A percentile compares a stretch with the other conserved stretches of the same genome.
phyloP scores from a whole-genome alignment of 2,329 filamentous ascomycete genomes.

The Tolypocladium pustulatum region DNA sequence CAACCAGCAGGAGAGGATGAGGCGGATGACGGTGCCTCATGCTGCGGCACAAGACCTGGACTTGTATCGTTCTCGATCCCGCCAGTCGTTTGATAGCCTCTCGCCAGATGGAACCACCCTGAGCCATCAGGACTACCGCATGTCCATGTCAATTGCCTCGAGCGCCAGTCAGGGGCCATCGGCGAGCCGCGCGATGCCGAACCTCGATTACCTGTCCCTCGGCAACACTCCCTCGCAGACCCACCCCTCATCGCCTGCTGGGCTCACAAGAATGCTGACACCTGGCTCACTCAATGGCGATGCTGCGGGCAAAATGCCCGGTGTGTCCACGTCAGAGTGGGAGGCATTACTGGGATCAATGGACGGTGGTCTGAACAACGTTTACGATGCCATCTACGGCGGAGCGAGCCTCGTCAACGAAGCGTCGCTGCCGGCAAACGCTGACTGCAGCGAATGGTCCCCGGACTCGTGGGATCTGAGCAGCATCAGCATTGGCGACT shows the following conservation, averaged over 20 bases:
- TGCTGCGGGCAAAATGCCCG: slow-evolving; percentile 20
- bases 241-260: slow-evolving; percentile 36
- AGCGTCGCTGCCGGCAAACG: slow-evolving; percentile 30
- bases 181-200: slow-evolving; percentile 19
- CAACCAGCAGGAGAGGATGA: slow-evolving; percentile 45
- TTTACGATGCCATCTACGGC: slow-evolving; percentile 77
- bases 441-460: slow-evolving; percentile 37
- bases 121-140: slow-evolving; percentile 33
- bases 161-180: slow-evolving; percentile 22
- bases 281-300: slow-evolving; percentile 4
- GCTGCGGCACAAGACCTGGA: slow-evolving; percentile 22
- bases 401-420: slow-evolving; percentile 42
- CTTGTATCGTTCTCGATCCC: slow-evolving; percentile 28
- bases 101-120: slow-evolving; percentile 1
- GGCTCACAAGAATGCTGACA: slow-evolving; percentile 29
- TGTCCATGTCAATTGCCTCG: slow-evolving; percentile 33
- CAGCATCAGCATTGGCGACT: slow-evolving; percentile 39
- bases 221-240: slow-evolving; percentile 33
- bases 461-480: slow-evolving; percentile 47
- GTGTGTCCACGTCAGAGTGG: slow-evolving; percentile 62
- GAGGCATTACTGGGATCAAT: slow-evolving; percentile 71
- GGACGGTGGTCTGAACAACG: slow-evolving; percentile 69
- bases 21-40: slow-evolving; percentile 44
- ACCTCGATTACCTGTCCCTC: slow-evolving; percentile 50
- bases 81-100: slow-evolving; percentile 37